These are phyloP conservation scores for Diplodia intermedia DNA, from an alignment of 2,329 filamentous ascomycete genomes.

Conservation along the genomic window DNA sequence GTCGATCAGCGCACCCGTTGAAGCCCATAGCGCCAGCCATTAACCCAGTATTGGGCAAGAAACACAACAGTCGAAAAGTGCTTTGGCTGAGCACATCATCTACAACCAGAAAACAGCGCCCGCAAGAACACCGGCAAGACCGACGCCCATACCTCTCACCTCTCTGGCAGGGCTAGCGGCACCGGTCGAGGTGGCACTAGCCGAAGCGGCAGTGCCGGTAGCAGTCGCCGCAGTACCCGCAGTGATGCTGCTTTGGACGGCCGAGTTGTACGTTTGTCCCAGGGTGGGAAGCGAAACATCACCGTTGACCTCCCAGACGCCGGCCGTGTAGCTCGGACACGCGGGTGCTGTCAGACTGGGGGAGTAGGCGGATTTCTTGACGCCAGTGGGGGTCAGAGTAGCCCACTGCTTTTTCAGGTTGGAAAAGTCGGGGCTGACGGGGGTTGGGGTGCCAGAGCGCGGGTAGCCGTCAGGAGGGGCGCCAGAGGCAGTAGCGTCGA, in stretches of 20 bases:
- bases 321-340: slow-evolving; percentile 73
- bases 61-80: slow-evolving; percentile 60
- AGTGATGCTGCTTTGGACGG: slow-evolving; percentile 35
- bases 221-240: slow-evolving; percentile 28
- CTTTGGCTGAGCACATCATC: slow-evolving; percentile 36
- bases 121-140: slow-evolving; percentile 37
- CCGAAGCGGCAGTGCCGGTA: slow-evolving; percentile 26
- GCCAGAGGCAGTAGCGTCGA: slow-evolving; percentile 52
- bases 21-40: slow-evolving; percentile 11
- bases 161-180: slow-evolving; percentile 38
- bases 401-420: slow-evolving; percentile 82
- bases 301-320: slow-evolving; percentile 76
- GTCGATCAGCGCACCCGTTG: slow-evolving; percentile 4
- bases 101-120: slow-evolving; percentile 42
- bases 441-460: slow-evolving; percentile 74
- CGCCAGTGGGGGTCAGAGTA: slow-evolving; percentile 71
- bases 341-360: slow-evolving; percentile 66
- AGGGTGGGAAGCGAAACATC: slow-evolving; percentile 73
- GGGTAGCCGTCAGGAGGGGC: slow-evolving; percentile 71
- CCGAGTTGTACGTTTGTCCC: slow-evolving; percentile 56
- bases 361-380: slow-evolving; percentile 70
- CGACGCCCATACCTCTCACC: slow-evolving; percentile 38
- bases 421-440: slow-evolving; percentile 75
- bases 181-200: slow-evolving; percentile 35
- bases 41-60: slow-evolving; percentile 52